These are phyloP conservation scores for Exophiala alcalophila DNA, from an alignment of 2,329 filamentous ascomycete species.

Conservation along the genomic window DNA sequence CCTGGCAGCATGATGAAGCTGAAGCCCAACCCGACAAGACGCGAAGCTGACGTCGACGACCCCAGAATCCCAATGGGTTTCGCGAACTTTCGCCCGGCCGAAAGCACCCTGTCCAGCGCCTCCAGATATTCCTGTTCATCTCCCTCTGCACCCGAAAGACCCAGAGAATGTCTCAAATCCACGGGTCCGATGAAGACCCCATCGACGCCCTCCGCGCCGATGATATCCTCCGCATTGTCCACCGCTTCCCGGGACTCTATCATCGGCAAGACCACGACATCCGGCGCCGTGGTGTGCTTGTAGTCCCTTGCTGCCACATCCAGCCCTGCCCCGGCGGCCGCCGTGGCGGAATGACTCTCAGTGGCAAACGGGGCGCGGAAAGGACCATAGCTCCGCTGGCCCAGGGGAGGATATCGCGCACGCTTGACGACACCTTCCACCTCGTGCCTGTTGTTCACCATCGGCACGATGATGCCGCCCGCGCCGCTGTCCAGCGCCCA, in stretches of 20 bases:
- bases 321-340: neutral
- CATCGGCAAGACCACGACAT: conserved; percentile 12
- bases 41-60: neutral
- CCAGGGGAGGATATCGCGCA: conserved; percentile 55
- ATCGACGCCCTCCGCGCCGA: conserved; percentile 8
- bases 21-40: conserved; percentile 8
- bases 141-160: conserved; percentile 4
- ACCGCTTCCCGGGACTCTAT: conserved; percentile 15
- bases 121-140: conserved; percentile 4
- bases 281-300: conserved; percentile 1
- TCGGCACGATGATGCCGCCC: conserved; percentile 56
- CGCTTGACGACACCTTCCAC: conserved; percentile 49
- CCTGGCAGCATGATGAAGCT: conserved; percentile 13
- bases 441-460: conserved; percentile 52
- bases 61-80: conserved; percentile 10
- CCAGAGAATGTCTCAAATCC: conserved; percentile 14
- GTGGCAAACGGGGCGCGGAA: conserved; percentile 10
- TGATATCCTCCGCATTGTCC: conserved; percentile 13
- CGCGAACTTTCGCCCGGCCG: conserved; percentile 1
- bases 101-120: conserved; percentile 8
- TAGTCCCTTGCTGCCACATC: conserved; percentile 13
- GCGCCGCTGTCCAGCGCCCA: conserved; percentile 58
- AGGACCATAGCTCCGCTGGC: conserved; percentile 52
- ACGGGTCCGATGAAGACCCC: conserved; percentile 14
- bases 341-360: too few species aligned